Conservation (phyloP, 163 green algal species). For the Chlorella variabilis region DNA sequence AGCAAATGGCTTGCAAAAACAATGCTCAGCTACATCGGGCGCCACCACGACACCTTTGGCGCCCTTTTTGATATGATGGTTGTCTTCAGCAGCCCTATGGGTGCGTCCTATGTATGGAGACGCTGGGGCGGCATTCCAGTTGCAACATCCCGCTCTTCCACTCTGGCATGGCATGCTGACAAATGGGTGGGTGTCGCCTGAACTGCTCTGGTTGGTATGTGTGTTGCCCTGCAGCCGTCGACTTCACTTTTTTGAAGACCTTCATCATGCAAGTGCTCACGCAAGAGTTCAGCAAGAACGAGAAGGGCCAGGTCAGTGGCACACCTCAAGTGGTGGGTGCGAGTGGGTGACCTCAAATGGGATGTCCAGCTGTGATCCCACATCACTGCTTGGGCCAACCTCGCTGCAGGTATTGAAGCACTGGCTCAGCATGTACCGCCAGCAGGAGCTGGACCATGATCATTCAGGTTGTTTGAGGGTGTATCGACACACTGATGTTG, state of each 20-base stretch:
- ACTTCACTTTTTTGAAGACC: conserved; percentile 86
- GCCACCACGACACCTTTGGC: conserved; percentile 64
- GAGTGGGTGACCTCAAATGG: too few species aligned
- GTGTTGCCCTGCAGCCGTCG: conserved; percentile 55
- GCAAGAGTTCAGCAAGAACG: neutral
- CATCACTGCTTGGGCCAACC: neutral
- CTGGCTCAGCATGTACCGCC: conserved; percentile 2
- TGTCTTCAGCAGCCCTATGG: conserved; percentile 61
- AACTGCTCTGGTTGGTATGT: neutral
- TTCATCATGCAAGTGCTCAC: conserved; percentile 60
- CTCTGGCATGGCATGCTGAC: neutral
- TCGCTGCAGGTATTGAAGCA: conserved; percentile 11
- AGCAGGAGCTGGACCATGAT: conserved; percentile 14
- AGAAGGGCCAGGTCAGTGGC: conserved; percentile 28
- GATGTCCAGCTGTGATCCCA: too few species aligned
- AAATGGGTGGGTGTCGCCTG: too few species aligned
- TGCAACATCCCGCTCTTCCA: neutral
- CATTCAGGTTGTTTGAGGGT: too few species aligned
- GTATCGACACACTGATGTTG: too few species aligned
- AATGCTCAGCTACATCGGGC: conserved; percentile 77
- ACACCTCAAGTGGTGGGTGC: neutral
- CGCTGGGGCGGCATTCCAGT: neutral
- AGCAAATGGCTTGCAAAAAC: conserved; percentile 83
- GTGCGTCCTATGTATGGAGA: neutral
- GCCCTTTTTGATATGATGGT: conserved; percentile 86